phyloP scores from a whole-genome alignment of 164 flowering plant genomes.

The Dillenia suffruticosa region DNA sequence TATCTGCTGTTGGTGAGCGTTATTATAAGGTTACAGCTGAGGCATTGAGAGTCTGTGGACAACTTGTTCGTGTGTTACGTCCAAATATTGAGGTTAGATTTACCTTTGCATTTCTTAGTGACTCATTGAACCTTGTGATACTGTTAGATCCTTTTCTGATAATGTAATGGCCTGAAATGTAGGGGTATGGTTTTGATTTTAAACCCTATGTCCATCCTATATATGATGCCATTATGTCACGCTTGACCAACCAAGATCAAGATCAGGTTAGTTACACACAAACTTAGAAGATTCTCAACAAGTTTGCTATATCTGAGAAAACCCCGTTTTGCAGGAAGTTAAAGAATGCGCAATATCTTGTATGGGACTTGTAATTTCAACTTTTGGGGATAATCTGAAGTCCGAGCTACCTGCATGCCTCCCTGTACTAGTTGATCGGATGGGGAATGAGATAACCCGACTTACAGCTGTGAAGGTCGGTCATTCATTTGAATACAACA shows the following conservation, averaged over 20 bases:
- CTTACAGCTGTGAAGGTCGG: slow-evolving; percentile 98
- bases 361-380: slow-evolving; percentile 92
- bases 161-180: slow-evolving; percentile 11
- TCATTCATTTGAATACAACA: background rate
- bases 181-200: slow-evolving; percentile 77
- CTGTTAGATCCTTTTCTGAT: background rate
- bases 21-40: slow-evolving; percentile 99
- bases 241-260: slow-evolving; percentile 96
- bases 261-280: slow-evolving; percentile 66
- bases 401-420: slow-evolving; percentile 76
- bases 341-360: slow-evolving; percentile 99
- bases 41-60: slow-evolving; percentile 95
- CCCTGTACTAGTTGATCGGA: slow-evolving; percentile 96
- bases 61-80: slow-evolving; percentile 91
- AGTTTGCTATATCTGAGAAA: slow-evolving; percentile 8
- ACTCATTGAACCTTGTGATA: slow-evolving; percentile 1
- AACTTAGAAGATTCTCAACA: background rate
- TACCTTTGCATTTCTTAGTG: background rate
- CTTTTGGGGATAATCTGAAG: slow-evolving; percentile 90
- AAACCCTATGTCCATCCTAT: slow-evolving; percentile 86
- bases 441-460: slow-evolving; percentile 99
- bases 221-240: slow-evolving; percentile 82
- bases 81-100: slow-evolving; percentile 68
- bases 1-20: slow-evolving; percentile 93
- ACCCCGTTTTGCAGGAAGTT: slow-evolving; percentile 67